Base-by-base conservation (phyloP, 2,329 filamentous ascomycete genomes). In the Exophiala spinifera region DNA sequence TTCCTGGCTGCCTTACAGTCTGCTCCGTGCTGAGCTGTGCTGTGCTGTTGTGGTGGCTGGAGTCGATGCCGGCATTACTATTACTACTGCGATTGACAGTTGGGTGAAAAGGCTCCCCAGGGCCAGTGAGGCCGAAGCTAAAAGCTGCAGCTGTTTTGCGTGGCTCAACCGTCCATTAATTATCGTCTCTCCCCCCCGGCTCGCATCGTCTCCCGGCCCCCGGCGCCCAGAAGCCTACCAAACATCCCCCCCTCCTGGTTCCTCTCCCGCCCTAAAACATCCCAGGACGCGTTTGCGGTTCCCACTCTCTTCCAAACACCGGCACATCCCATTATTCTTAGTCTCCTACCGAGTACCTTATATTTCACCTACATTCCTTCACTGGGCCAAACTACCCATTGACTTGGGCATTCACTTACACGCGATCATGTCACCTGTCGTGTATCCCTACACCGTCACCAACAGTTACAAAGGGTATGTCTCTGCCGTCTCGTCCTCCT, bases 401-500 rank as follows among this genome's bases (percentile, higher is more conserved):
- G n/a, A n/a, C n/a, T n/a, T n/a, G n/a, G n/a, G 23, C 19, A 40
- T 46, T 45, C 49, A 39, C 46, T 19, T 31, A 5, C 28, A 48
- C 57, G 60, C 60, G 60, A 62, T 55, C 33, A 62, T 62, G 60
- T 52, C 57, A 52, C 40, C 57, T 19, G 51, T 56, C 36, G 46
- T 61, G 10, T 58, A 61, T 72, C 74, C 74, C 63, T 77, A 74
- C 69, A 76, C 74, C 63, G 74, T 77, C 64, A 76, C 74, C 62
- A 77, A 77, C 67, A 76, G 74, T 61, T 76, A 75, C 63, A 76
- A 76, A 69, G 72, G 74, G 74, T 76, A 71, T 37, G 62, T 63
- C 43, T 11, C 23, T 23, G n/a, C 19, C 36, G 3, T 10, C 28
- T 11, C 28, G 28, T 31, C 28, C 28, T 10, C 6, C 8, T 10